Base-by-base conservation (phyloP, 345 rosid species). In the Conringia planisiliqua region DNA sequence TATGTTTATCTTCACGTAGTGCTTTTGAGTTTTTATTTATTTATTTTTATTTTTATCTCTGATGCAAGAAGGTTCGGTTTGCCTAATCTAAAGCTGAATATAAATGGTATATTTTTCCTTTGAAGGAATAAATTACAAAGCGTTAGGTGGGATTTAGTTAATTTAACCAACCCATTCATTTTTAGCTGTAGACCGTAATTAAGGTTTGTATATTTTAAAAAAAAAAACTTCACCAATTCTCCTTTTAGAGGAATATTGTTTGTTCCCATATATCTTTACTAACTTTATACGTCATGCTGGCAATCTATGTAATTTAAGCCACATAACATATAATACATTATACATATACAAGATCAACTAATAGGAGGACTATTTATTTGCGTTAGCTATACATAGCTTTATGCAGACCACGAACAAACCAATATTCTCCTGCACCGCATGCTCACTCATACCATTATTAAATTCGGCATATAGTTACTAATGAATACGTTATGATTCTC, bases 91-190 rank as follows among this genome's bases (percentile, higher is more conserved):
- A 36, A 54, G 40, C 13, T 43, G n/a, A 44, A 32, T 33, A 27
- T 12, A 16, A 47, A 10, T 56, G 20, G 14, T 39, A 14, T 38
- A 27, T 18, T 10, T 50, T 68, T 8, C 42, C 32, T 5, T 47
- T 61, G 55, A 26, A 68, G 33, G 54, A 58, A 50, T 36, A 18
- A 27, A 67, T 68, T 59, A 50, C 35, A 62, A 51, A 62, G 59
- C 36, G 70, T 77, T 77, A 66, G 77, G 77, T 71, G 24, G 55
- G 62, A 58, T 73, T 70, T 64, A 47, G 64, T 80, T 72, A 60
- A 18, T 55, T 26, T 60, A 52, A 69, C 70, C 74, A 69, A 48
- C 29, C 40, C 27, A 50, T 66, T 61, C 59, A 14, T 44, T 62
- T 68, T 52, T 42, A 55, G 80, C 71, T 76, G 59, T 70, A 43